Evolutionary conservation across 768 basidiomycete species (phyloP), one percentile per base, ranked within the genome.

Genomic region (Candolleomyces eurysporus): DNA sequence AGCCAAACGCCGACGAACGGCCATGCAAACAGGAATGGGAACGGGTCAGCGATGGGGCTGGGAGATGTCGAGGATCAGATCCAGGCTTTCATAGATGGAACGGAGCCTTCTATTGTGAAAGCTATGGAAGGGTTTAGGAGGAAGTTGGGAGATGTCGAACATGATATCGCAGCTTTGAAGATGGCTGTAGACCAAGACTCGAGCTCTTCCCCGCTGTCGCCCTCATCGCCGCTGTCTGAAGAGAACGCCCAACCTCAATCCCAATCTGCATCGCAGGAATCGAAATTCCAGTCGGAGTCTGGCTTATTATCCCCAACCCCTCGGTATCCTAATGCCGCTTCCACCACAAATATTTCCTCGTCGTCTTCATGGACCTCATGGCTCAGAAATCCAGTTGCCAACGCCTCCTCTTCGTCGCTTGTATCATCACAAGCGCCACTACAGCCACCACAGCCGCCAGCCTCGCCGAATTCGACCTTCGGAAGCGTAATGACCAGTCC

Each of bases 111-210:
- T 19, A 69, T 71, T 0, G 79, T 88, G 30, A 83, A 78, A 48
- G 83, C 86, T 0, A 64, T 72, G 55, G 77, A 76, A 22, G 76
- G 67, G 40, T 86, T 92, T 63, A 66, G 69, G 53, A 75, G 75
- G 46, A 93, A 92, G 71, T 70, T 92, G 60, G 87, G 82, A 21
- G 88, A 92, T 66, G 79, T 92, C 19, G 79, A 90, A 62, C 89
- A 92, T 62, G 92, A 94, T 69, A 85, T 92, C 48, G 88, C 87
- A 0, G 78, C 79, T 6, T 73, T 93, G 61, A 91, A 92, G 70
- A 77, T 78, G 13, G 79, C 79, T 0, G 65, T 87, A 36, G 80
- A 90, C 63, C 71, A 77, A 13, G 74, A 72, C 5, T 65, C 68
- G 31, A 53, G 16, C 4, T 36, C 19, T 26, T 31, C 13, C 52